phyloP scores from a whole-genome alignment of 352 stramenopile species.

The Pythium aristosporum region DNA sequence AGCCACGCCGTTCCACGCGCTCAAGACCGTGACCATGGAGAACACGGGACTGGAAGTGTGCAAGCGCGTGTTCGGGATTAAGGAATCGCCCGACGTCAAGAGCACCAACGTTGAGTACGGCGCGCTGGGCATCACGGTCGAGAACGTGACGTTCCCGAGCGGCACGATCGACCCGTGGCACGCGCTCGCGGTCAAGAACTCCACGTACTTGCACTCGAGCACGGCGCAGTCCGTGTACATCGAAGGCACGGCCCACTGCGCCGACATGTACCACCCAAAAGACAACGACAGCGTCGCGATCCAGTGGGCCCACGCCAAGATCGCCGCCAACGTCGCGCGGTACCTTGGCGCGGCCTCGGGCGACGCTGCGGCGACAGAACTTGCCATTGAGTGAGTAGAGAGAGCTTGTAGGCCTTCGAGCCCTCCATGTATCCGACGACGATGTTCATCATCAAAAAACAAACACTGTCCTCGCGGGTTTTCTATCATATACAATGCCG shows the following conservation, averaged over 20 bases:
- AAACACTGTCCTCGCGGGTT: not conserved
- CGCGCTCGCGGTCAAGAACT: conserved; percentile 73
- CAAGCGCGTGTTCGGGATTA: conserved; percentile 77
- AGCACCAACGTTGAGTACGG: conserved; percentile 80
- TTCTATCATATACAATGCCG: conserved; percentile 12
- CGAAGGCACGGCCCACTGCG: conserved; percentile 78
- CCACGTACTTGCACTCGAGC: conserved; percentile 50
- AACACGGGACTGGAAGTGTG: conserved; percentile 79
- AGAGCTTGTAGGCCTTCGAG: too few relatives aligned
- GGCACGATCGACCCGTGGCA: conserved; percentile 88
- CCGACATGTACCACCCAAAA: conserved; percentile 80
- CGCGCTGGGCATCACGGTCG: conserved; percentile 68
- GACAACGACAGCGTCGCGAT: conserved; percentile 47
- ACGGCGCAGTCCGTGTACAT: conserved; percentile 70
- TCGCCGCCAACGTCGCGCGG: conserved; percentile 42
- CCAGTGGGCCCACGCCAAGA: conserved; percentile 69
- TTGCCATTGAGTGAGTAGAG: conserved; percentile 20
- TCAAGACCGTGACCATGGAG: conserved; percentile 67
- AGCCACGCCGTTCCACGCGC: conserved; percentile 59
- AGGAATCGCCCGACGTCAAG: conserved; percentile 51
- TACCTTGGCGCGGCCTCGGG: conserved; percentile 33
- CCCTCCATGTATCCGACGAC: too few relatives aligned
- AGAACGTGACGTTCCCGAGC: conserved; percentile 78
- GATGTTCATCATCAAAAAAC: too few relatives aligned
- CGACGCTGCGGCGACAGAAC: conserved; percentile 1